Evolutionary conservation across 2,329 filamentous ascomycete species (phyloP).

Genomic region (Colletotrichum lupini): DNA sequence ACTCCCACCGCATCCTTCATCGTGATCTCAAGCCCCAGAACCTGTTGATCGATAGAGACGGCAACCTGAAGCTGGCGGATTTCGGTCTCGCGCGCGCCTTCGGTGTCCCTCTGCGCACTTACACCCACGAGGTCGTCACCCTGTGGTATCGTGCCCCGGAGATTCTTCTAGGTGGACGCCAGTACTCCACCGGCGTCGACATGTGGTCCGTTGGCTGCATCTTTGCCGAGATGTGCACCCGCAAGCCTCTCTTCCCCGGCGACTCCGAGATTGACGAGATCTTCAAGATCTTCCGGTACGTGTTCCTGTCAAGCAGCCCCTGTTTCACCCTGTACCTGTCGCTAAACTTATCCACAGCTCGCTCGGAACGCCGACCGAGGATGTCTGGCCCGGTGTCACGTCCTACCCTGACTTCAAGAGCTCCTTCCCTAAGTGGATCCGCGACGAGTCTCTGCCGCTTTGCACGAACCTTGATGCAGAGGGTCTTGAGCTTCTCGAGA

Average conservation of each 20-base stretch:
- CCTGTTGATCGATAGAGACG: constrained; percentile 84
- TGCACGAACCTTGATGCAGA: constrained; percentile 79
- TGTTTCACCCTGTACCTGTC: constrained; percentile 8
- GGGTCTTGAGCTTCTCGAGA: constrained; percentile 74
- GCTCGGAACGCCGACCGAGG: constrained; percentile 85
- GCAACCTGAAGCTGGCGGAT: constrained; percentile 90
- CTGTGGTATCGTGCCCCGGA: constrained; percentile 94
- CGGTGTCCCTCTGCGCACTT: constrained; percentile 89
- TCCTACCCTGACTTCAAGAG: constrained; percentile 94
- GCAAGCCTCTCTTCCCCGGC: constrained; percentile 91
- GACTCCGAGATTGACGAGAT: constrained; percentile 93
- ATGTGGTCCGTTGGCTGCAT: constrained; percentile 98
- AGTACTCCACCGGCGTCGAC: constrained; percentile 94
- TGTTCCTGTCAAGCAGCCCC: neutral
- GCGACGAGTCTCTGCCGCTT: constrained; percentile 73
- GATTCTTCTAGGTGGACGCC: constrained; percentile 88
- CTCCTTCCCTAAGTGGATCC: constrained; percentile 91
- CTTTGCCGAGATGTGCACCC: constrained; percentile 96
- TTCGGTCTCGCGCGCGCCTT: constrained; percentile 92
- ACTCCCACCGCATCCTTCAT: constrained; percentile 87
- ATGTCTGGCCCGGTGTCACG: constrained; percentile 90
- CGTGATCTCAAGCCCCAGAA: constrained; percentile 94
- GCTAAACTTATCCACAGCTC: constrained; percentile 59
- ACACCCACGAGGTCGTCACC: constrained; percentile 95
- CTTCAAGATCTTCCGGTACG: constrained; percentile 90